Evolutionary conservation across 768 basidiomycete genomes (phyloP), one percentile per base, ranked within the genome.

Genomic region (Galerina marginata): DNA sequence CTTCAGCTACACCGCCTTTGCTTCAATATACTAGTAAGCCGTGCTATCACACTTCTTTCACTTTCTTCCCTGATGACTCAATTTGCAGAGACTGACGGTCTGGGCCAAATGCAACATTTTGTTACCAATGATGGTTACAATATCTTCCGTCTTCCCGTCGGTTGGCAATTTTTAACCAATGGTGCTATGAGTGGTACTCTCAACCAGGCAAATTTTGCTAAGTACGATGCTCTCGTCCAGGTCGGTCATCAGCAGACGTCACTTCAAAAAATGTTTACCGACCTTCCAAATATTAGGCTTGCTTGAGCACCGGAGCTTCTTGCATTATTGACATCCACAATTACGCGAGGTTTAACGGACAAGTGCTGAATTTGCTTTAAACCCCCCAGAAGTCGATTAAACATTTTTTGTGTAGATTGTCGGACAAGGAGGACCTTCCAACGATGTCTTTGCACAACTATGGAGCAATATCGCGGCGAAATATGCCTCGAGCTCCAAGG

Each of bases 21-120:
- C 70, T 69, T 10, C 71, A 82, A 62, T 77, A 80, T 56, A 77
- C 75, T 40, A 80, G 82, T 80, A 57, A 37, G 72, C 36, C 16
- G 10, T 37, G n/a, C 26, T 20, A 3, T 20, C 9, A 20, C 2
- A n/a, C 29, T 33, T 33, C 2, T 33, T 3, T 33, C 2, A 7
- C 29, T 5, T 33, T 5, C 2, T 33, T 33, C 29, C 29, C 29
- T 33, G 29, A 33, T 7, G 29, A 33, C 29, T 33, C 29, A 3
- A 33, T 33, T 33, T 33, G 29, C 29, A 33, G 29, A 33, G 29
- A 33, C 51, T 10, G 81, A 83, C 54, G 83, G 81, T 45, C 72
- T 67, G 4, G 81, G 83, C n/a, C 87, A 88, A 67, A 88, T 89
- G 83, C 66, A 76, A 44, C 87, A 89, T 67, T 89, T 88, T 61